Percentiles rank a stretch among this genome's conserved stretches.
phyloP scores from a whole-genome alignment of 148 eudicot species.

The Pouteria glomerata region DNA sequence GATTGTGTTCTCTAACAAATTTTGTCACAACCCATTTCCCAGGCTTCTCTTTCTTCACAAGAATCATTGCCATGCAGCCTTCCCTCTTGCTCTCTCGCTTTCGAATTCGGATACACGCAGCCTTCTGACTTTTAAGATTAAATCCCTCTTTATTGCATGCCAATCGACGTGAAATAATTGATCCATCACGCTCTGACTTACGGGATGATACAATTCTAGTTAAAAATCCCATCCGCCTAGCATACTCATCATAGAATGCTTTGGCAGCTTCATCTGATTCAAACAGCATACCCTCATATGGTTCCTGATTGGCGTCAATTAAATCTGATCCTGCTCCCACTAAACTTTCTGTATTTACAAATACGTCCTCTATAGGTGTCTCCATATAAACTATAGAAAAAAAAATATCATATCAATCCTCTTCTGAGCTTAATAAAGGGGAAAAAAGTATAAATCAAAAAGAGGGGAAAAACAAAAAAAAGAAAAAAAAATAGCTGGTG shows the following conservation, averaged over 20 bases:
- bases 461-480: too few species aligned
- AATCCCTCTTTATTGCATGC: slow-evolving; percentile 11
- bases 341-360: slow-evolving; percentile 7
- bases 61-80: slow-evolving; percentile 14
- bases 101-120: slow-evolving; percentile 2
- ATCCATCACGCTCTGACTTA: slow-evolving; percentile 12
- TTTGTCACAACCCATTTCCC: slow-evolving; percentile 11
- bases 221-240: slow-evolving; percentile 6
- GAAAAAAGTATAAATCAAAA: too few species aligned
- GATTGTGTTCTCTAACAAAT: slow-evolving; percentile 12
- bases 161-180: slow-evolving; percentile 11
- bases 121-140: not conserved
- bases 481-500: too few species aligned
- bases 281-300: slow-evolving; percentile 9
- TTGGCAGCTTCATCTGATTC: slow-evolving; percentile 14
- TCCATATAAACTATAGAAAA: slow-evolving; percentile 9
- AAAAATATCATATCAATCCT: not conserved
- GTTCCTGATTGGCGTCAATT: not conserved
- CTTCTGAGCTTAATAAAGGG: not conserved
- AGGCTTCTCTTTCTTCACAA: not conserved
- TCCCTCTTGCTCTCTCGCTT: slow-evolving; percentile 14
- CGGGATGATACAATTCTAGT: slow-evolving; percentile 16
- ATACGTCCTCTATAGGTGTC: slow-evolving; percentile 10
- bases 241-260: slow-evolving; percentile 11
- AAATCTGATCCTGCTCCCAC: slow-evolving; percentile 5